These are phyloP conservation scores for Dothistroma pini DNA, from an alignment of 2,329 filamentous ascomycete species.

Conservation along the genomic window DNA sequence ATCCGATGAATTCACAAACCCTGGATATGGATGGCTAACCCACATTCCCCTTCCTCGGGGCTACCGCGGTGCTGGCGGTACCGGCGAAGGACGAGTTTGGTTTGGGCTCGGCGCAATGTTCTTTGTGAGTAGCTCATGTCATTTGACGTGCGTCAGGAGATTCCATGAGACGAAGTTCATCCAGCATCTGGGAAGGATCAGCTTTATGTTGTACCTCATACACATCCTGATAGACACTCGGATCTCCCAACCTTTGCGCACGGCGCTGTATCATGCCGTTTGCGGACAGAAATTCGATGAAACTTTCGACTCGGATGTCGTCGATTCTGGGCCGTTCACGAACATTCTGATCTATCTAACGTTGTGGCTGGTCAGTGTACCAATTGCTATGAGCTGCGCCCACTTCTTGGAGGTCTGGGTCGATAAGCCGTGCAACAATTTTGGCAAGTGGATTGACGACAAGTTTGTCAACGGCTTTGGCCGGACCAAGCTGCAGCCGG, in stretches of 20 bases:
- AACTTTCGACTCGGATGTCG: not conserved
- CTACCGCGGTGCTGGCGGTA: not conserved
- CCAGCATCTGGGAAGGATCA: slow-evolving; percentile 11
- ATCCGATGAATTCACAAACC: not conserved
- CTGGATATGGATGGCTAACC: slow-evolving; percentile 6
- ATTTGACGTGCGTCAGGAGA: slow-evolving; percentile 5
- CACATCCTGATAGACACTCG: slow-evolving; percentile 1
- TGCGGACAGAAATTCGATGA: not conserved
- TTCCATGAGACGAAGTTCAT: slow-evolving; percentile 6
- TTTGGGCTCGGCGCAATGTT: slow-evolving; percentile 5
- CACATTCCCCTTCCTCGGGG: not conserved
- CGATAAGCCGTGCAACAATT: slow-evolving; percentile 4
- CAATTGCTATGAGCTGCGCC: slow-evolving; percentile 1
- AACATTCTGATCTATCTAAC: not conserved
- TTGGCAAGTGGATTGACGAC: slow-evolving; percentile 8
- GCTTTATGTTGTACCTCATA: slow-evolving; percentile 14
- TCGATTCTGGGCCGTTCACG: not conserved
- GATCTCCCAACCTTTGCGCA: not conserved
- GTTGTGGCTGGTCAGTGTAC: not conserved
- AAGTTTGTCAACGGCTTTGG: slow-evolving; percentile 4
- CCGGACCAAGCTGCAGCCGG: not conserved
- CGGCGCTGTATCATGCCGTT: not conserved
- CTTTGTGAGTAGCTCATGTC: slow-evolving; percentile 7
- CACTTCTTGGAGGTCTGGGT: slow-evolving; percentile 6
- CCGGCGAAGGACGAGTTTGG: slow-evolving; percentile 10